phyloP scores from a whole-genome alignment of 1,284 basidiomycete genomes.

The Cutaneotrichosporon dermatis region DNA sequence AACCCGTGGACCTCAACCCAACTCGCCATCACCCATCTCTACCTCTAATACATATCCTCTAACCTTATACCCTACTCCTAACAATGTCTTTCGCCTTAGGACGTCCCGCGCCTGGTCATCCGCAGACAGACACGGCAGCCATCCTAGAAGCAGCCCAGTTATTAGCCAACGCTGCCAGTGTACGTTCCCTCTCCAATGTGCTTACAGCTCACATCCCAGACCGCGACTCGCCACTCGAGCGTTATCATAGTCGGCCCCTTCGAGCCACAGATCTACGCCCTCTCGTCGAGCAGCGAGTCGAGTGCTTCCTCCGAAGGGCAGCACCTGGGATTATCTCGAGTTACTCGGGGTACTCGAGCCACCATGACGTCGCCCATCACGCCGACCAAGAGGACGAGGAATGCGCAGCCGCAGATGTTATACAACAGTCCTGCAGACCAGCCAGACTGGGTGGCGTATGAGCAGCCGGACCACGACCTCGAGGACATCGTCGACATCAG shows the following conservation, averaged over 20 bases:
- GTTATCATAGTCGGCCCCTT: conserved; percentile 2
- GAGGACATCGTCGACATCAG: background rate
- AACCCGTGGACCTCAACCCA: too few species aligned
- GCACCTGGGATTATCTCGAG: too few species aligned
- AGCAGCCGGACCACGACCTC: background rate
- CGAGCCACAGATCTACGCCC: background rate
- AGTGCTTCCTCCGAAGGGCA: background rate
- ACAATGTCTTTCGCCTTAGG: too few species aligned
- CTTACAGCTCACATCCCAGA: too few species aligned
- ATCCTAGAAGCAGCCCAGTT: background rate
- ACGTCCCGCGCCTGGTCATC: too few species aligned
- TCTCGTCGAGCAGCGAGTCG: conserved; percentile 6
- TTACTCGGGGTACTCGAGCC: too few species aligned
- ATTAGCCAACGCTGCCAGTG: background rate
- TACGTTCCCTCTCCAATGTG: background rate
- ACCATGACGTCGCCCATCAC: background rate
- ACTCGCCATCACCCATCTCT: too few species aligned
- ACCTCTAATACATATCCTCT: too few species aligned
- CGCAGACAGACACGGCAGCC: background rate
- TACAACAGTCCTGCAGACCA: background rate
- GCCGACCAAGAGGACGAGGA: background rate
- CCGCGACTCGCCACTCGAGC: background rate
- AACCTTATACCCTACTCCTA: too few species aligned
- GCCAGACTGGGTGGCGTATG: conserved; percentile 5
- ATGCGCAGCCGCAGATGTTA: background rate